Percentiles rank a stretch among this genome's conserved stretches.
phyloP scores from a whole-genome alignment of 495 filamentous ascomycete species.

The Beverwykella pulmonaria region DNA sequence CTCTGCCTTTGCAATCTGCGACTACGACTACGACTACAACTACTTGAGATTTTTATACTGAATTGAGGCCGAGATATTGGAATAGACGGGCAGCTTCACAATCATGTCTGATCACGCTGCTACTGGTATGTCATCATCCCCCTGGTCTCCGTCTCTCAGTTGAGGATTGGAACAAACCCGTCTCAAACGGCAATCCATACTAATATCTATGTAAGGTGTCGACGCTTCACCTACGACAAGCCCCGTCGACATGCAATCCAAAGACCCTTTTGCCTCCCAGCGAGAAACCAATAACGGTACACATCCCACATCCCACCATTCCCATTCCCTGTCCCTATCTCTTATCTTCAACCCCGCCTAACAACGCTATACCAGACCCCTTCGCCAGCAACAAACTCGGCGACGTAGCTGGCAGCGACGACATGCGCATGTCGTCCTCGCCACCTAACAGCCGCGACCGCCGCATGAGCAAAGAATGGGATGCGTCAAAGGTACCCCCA shows the following conservation, averaged over 20 bases:
- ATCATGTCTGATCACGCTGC: conserved; percentile 1
- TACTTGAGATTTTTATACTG: too few species aligned
- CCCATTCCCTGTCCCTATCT: not conserved
- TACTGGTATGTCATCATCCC: conserved; percentile 1
- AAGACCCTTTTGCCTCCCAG: conserved; percentile 28
- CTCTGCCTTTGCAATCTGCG: too few species aligned
- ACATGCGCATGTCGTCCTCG: conserved; percentile 32
- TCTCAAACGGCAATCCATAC: too few species aligned
- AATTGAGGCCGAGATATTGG: too few species aligned
- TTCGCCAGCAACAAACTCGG: conserved; percentile 38
- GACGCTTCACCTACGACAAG: conserved; percentile 29
- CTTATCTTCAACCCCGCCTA: not conserved
- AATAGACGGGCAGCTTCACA: not conserved
- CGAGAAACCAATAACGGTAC: conserved; percentile 16
- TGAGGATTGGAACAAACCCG: not conserved
- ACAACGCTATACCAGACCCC: conserved; percentile 31
- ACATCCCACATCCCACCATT: not conserved
- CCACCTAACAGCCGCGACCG: conserved; percentile 23
- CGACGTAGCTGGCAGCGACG: conserved; percentile 33
- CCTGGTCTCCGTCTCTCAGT: not conserved
- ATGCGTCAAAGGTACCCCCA: conserved; percentile 64
- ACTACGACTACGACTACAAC: too few species aligned
- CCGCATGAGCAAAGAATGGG: conserved; percentile 48
- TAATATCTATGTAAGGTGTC: conserved; percentile 11
- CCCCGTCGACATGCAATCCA: conserved; percentile 11